Evolutionary conservation across 2,329 filamentous ascomycete species (phyloP), one percentile per base, ranked within the genome.

Genomic region (Achaetomium macrosporum): DNA sequence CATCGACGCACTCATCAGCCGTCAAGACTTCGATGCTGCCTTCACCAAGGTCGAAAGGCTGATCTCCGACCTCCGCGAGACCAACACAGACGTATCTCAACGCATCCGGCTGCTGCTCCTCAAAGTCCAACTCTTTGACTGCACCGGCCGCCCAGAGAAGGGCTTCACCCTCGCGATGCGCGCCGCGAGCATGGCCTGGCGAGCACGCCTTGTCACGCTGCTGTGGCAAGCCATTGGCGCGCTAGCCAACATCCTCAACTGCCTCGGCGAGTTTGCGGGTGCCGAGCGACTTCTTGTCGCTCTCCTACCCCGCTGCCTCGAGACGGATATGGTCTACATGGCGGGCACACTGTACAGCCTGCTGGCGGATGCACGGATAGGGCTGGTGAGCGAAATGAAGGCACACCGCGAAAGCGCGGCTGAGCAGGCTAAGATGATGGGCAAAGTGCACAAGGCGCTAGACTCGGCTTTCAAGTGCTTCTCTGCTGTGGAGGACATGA

Each of bases 281-380:
- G 84, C 87, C 0, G 72, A 71, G 4, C 73, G 81, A 41, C 72
- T 96, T 25, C 69, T 95, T 4, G 73, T 81, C 47, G 82, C 82
- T 1, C 76, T 88, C 9, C 76, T 95, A 55, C 90, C 91, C 4
- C 84, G 90, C 57, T 82, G 87, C 19, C 74, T 95, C 1, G 89
- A 95, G 68, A 82, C 81, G 47, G 81, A 84, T 47, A 81, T 86
- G 43, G 73, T 76, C 1, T 74, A 74, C 43, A 73, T 89, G 13
- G 76, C 78, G 0, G 90, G 84, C 0, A 76, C 74, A 19, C 76
- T 90, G 16, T 92, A 91, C 66, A 79, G 80, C 1, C 69, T 82
- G 19, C 77, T 95, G 3, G 87, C 82, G 0, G 90, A 96, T 65
- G 85, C 88, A 0, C 81, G 85, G 61, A 87, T 95, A 74, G 90